Percentiles rank a stretch among this genome's conserved stretches.
Conservation (phyloP, 768 basidiomycete species). For the Gloeostereum incarnatum region DNA sequence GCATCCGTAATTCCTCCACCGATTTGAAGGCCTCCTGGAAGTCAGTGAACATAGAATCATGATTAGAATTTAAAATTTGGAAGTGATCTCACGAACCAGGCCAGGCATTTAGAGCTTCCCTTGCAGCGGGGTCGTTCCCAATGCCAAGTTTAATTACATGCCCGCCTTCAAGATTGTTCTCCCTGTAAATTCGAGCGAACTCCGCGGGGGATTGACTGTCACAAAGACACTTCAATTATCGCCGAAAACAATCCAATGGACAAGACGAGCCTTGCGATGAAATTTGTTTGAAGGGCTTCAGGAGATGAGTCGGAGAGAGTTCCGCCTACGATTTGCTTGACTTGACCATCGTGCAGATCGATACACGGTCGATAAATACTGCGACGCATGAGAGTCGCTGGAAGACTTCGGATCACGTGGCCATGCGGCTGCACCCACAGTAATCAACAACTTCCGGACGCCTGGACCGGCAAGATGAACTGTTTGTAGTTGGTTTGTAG, state of each 20-base stretch:
- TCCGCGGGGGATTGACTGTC: slow-evolving; percentile 69
- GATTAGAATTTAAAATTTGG: slow-evolving; percentile 2
- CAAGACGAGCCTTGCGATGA: slow-evolving; percentile 68
- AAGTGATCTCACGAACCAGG: slow-evolving; percentile 48
- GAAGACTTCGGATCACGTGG: too few relatives aligned
- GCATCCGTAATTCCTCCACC: slow-evolving; percentile 84
- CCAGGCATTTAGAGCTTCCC: slow-evolving; percentile 78
- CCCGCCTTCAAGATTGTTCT: slow-evolving; percentile 66
- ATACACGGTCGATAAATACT: slow-evolving; percentile 83
- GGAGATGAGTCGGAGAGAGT: slow-evolving; percentile 69
- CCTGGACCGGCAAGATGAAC: too few relatives aligned
- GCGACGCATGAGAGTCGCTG: too few relatives aligned
- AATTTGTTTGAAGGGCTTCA: slow-evolving; percentile 71
- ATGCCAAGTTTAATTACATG: slow-evolving; percentile 96
- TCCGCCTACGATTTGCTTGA: slow-evolving; percentile 97
- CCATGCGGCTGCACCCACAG: too few relatives aligned
- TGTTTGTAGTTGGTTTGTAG: too few relatives aligned
- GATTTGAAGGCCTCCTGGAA: slow-evolving; percentile 70
- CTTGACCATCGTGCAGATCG: slow-evolving; percentile 90
- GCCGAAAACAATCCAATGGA: neutral
- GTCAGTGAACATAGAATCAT: slow-evolving; percentile 8
- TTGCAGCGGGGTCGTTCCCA: slow-evolving; percentile 84
- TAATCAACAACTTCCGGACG: too few relatives aligned
- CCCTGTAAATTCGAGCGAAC: slow-evolving; percentile 72
- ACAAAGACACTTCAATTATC: slow-evolving; percentile 8